These are phyloP conservation scores for Corrigiola litoralis DNA, from an alignment of 179 eudicot species.

Conservation along the genomic window DNA sequence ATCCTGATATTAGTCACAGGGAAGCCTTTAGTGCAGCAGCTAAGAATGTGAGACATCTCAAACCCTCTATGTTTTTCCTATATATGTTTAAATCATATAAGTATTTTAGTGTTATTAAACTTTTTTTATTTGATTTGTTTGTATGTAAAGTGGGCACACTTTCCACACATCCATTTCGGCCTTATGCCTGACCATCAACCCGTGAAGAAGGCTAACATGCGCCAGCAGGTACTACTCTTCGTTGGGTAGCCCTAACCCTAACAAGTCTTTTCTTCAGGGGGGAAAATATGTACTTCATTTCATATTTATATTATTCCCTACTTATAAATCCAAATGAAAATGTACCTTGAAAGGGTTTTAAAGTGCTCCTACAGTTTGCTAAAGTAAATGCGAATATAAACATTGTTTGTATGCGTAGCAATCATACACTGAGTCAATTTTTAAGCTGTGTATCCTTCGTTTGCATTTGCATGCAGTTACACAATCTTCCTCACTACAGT, in stretches of 20 bases:
- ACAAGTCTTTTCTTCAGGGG: neutral
- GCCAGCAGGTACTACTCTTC: constrained; percentile 60
- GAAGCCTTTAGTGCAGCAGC: constrained; percentile 99
- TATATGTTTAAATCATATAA: neutral
- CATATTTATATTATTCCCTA: no score
- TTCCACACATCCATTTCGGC: constrained; percentile 92
- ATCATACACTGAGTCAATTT: no score
- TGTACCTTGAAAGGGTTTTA: no score
- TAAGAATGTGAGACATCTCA: constrained; percentile 53
- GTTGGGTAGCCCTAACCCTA: constrained; percentile 35
- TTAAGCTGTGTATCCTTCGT: no score
- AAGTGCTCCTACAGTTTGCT: no score
- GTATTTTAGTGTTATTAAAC: neutral
- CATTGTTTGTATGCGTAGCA: no score
- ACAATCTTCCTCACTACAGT: no score
- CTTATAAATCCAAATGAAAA: no score
- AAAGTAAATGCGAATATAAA: no score
- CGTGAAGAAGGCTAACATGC: constrained; percentile 83
- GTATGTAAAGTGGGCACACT: constrained; percentile 79
- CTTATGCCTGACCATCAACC: constrained; percentile 87
- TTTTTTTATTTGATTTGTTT: constrained; percentile 13
- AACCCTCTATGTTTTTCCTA: neutral
- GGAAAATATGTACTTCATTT: neutral
- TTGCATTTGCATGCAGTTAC: no score
- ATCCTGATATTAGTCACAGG: constrained; percentile 96